A percentile compares a stretch with the other conserved stretches of the same genome.
Conservation (phyloP, 768 basidiomycete genomes). For the Xerocomellus dryophilus region DNA sequence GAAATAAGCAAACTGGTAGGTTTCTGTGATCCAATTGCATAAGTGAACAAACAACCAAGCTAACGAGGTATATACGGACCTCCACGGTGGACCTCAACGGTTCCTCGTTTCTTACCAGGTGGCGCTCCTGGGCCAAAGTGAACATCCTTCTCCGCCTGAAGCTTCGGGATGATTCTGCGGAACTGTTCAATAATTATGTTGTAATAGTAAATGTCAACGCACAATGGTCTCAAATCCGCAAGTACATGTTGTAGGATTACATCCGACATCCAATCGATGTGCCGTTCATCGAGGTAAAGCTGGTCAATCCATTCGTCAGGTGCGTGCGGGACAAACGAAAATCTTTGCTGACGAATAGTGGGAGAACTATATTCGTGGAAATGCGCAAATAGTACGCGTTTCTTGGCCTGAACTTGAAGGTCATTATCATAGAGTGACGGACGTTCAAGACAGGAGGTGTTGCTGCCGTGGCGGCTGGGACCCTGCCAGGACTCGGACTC, state of each 20-base stretch:
- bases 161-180: conserved; percentile 62
- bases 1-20: conserved; percentile 91
- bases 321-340: neutral
- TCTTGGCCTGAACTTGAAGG: conserved; percentile 63
- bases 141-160: conserved; percentile 55
- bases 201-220: conserved; percentile 12
- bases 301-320: conserved; percentile 26
- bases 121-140: conserved; percentile 38
- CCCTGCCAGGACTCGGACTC: too few relatives aligned
- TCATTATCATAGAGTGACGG: conserved; percentile 38
- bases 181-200: neutral
- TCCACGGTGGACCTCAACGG: conserved; percentile 82
- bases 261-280: conserved; percentile 91
- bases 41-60: conserved; percentile 2
- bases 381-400: conserved; percentile 84
- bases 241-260: conserved; percentile 74
- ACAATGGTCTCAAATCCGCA: conserved; percentile 74
- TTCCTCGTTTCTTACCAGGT: conserved; percentile 58
- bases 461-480: neutral
- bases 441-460: neutral
- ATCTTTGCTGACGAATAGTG: conserved; percentile 60
- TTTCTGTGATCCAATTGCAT: conserved; percentile 45
- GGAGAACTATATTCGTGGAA: conserved; percentile 68
- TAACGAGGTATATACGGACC: conserved; percentile 40
- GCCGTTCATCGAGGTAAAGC: conserved; percentile 86